Evolutionary conservation across 2,329 filamentous ascomycete species (phyloP), one percentile per base, ranked within the genome.

Genomic region (Alternaria alternata): DNA sequence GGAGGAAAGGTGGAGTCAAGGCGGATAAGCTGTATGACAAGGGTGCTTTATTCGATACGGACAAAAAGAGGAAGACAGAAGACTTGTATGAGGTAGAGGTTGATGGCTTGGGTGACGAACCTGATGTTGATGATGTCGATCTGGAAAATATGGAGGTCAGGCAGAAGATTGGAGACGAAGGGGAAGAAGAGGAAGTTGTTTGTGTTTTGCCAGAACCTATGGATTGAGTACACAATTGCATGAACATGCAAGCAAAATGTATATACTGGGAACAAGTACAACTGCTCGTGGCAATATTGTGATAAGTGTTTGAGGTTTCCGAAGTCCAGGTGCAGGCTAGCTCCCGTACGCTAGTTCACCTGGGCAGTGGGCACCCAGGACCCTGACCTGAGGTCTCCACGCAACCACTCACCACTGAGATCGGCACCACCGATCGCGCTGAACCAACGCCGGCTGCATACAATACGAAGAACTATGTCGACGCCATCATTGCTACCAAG

Each of bases 31-130:
- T 24, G 22, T 24, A 24, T 24, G 22, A 24, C 5, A 24, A 24
- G 22, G 22, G 22, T 24, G 22, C 22, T 24, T 24, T 24, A 7
- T 24, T 24, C 22, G 22, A 24, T 24, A 24, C 22, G 22, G 22
- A 24, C 22, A 24, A 24, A 24, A 24, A 24, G 22, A 24, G 22
- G 22, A 24, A 24, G 22, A 24, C 22, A 24, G 22, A 24, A 24
- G 22, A 24, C 6, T 2, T 24, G 22, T 24, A 24, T 24, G 22
- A 52, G 49, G 49, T 52, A 16, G 24, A 41, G 18, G 34, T 52
- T 8, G 49, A 52, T 38, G 49, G 49, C n/a, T 32, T 42, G 16
- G 49, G 36, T 18, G 49, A 52, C 12, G 49, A 52, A 36, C 34
- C 26, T 9, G 24, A 52, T 52, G 36, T 14, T 12, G 49, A 30